Base-by-base conservation (phyloP, 495 filamentous ascomycete genomes). In the Tuber indicum region DNA sequence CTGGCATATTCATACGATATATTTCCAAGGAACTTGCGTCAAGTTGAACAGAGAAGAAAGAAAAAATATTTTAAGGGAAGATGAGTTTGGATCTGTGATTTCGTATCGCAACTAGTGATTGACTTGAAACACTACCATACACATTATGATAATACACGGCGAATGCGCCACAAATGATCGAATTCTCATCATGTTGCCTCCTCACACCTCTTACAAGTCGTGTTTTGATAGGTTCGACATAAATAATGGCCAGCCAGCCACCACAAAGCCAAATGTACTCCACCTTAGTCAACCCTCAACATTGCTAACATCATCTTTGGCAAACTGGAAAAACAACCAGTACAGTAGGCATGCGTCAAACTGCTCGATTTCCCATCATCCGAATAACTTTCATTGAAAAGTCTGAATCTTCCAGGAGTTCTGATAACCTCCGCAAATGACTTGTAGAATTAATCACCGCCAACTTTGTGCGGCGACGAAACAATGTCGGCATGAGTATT, bases 361-460 rank as follows among this genome's bases (percentile, higher is more conserved):
- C 36, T 1, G 21, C n/a, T 66, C 70, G 1, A 39, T 32, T 23
- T 17, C 45, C 46, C 52, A 70, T 52, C 43, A 52, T 52, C 47
- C 43, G 74, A 74, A 73, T 74, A 76, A 19, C 72, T 39, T 17
- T 76, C 71, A 16, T 73, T 71, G 26, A 32, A 32, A 32, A 32
- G 32, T 46, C 49, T 23, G 58, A 58, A n/a, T 23, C 32, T 8
- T 73, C 2, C 23, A 69, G 45, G 52, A 46, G 36, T 70, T 70
- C 62, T 41, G 43, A 49, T 49, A 47, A 71, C 39, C 52, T 71
- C 42, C 1, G 21, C 42, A 23, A 71, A 71, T 14, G 14, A 21
- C 74, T 16, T 23, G 42, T 42, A 8, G 42, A 8, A 8, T 42
- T 42, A 1, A 4, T 42, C 42, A 42, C 42, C 42, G 42, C 42